Base-by-base conservation (phyloP, 108 stramenopile genomes). In the Fragilariopsis cylindrus region DNA sequence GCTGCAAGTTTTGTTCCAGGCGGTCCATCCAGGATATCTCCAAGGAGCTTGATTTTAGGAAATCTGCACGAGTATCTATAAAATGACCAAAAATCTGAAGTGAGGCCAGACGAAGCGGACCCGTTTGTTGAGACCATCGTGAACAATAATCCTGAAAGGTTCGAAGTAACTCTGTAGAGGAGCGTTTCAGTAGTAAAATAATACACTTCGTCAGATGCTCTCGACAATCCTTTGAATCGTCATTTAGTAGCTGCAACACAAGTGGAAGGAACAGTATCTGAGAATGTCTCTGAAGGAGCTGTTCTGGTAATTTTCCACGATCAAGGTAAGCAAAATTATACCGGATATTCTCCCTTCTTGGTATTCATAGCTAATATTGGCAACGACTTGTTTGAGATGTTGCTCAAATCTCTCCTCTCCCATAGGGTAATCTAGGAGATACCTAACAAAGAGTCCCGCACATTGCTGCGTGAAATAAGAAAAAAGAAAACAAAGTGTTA, bases 351-450 rank as follows among this genome's bases (percentile, higher is more conserved):
- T 70, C 7, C 97, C 97, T 45, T 96, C 97, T 65, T 92, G 88
- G 72, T 88, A 90, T 72, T 95, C 92, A 72, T 96, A 97, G 44
- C 89, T 89, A 13, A 92, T 78, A 76, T 97, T 97, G 3, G 91
- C 74, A 18, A 96, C 71, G 40, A 94, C 75, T 69, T 95, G 91
- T 56, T 87, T 86, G 60, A 97, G 70, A 55, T 94, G 90, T 43
- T 81, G 73, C 57, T 92, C 89, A 42, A 94, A 67, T 41, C 90
- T 71, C 50, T 87, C 83, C 46, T 85, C 83, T 3, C 91, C 92
- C 81, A 97, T 85, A 2, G 95, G 95, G 74, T 96, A 97, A 21
- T 89, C 87, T n/a, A 97, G 18, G 19, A 97, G 89, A 68, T 90
- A 97, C 12, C 77, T 80, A 15, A 94, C 74, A 66, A 95, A 90